phyloP scores from a whole-genome alignment of 2,329 filamentous ascomycete genomes.

The Phymatotrichopsis omnivora region DNA sequence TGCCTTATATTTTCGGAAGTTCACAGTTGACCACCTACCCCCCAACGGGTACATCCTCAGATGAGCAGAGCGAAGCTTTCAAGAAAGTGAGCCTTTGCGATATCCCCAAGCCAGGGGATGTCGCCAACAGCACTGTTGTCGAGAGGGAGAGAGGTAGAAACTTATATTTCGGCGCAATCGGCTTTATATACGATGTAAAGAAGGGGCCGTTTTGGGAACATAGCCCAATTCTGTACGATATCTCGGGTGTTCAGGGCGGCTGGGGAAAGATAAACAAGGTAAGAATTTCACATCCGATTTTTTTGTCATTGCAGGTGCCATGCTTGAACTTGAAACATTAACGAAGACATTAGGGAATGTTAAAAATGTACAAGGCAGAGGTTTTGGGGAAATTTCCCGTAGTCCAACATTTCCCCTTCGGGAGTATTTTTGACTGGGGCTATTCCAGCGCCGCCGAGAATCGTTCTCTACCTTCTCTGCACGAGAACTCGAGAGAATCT shows the following conservation, averaged over 20 bases:
- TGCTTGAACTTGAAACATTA: slow-evolving; percentile 1
- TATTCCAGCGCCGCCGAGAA: slow-evolving; percentile 33
- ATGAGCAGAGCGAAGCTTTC: slow-evolving; percentile 40
- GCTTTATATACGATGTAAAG: slow-evolving; percentile 97
- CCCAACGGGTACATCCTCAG: slow-evolving; percentile 58
- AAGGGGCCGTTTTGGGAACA: slow-evolving; percentile 95
- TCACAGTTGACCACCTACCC: slow-evolving; percentile 64
- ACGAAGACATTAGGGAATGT: slow-evolving; percentile 59
- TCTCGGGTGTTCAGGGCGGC: slow-evolving; percentile 80
- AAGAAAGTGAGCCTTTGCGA: slow-evolving; percentile 57
- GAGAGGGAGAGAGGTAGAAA: slow-evolving; percentile 56
- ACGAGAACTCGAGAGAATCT: not conserved
- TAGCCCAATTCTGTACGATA: slow-evolving; percentile 86
- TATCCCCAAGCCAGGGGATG: slow-evolving; percentile 60
- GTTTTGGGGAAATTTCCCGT: slow-evolving; percentile 95
- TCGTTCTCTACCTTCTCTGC: slow-evolving; percentile 4
- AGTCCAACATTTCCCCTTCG: slow-evolving; percentile 89
- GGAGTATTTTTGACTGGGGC: slow-evolving; percentile 66
- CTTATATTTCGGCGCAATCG: slow-evolving; percentile 91
- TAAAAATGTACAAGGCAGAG: slow-evolving; percentile 98
- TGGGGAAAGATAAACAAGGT: slow-evolving; percentile 98
- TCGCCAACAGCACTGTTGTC: slow-evolving; percentile 55
- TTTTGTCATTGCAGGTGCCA: slow-evolving; percentile 3
- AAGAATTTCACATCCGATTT: slow-evolving; percentile 10
- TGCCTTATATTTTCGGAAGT: slow-evolving; percentile 90